Conservation (phyloP, 305 asterid species). For the Monarda citriodora region DNA sequence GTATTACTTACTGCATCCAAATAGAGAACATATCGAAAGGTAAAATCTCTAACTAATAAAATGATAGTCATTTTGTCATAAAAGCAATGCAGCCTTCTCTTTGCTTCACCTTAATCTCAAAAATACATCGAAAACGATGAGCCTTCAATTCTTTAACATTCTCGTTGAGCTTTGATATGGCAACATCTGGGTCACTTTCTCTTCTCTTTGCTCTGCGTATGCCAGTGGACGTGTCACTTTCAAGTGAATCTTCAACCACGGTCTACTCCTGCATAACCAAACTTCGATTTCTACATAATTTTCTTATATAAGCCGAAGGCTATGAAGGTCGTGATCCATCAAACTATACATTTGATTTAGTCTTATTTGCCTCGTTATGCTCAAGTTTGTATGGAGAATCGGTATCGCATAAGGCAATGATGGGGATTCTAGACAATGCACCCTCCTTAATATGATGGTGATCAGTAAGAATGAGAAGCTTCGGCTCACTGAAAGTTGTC, state of each 20-base stretch:
- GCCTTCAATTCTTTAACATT: no score
- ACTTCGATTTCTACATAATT: constrained; percentile 84
- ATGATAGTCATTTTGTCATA: no score
- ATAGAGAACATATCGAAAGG: background rate
- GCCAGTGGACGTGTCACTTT: constrained; percentile 50
- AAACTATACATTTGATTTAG: constrained; percentile 25
- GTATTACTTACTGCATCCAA: background rate
- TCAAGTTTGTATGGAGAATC: constrained; percentile 53
- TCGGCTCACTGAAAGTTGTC: no score
- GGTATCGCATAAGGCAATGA: background rate
- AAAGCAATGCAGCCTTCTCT: constrained; percentile 49
- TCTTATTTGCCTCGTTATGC: constrained; percentile 15
- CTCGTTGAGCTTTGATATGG: no score
- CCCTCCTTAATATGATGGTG: background rate
- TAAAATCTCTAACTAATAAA: background rate
- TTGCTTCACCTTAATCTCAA: no score
- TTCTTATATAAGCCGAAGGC: constrained; percentile 88
- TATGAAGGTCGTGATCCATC: constrained; percentile 37
- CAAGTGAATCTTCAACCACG: constrained; percentile 83
- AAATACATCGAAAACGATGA: no score
- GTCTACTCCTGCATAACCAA: constrained; percentile 80
- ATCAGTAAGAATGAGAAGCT: no score
- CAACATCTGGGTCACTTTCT: no score
- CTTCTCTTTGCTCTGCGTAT: constrained; percentile 78
- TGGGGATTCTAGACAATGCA: background rate